Evolutionary conservation across 192 early-diverging fungal genomes (phyloP).

Genomic region (Pilobolus umbonatus): DNA sequence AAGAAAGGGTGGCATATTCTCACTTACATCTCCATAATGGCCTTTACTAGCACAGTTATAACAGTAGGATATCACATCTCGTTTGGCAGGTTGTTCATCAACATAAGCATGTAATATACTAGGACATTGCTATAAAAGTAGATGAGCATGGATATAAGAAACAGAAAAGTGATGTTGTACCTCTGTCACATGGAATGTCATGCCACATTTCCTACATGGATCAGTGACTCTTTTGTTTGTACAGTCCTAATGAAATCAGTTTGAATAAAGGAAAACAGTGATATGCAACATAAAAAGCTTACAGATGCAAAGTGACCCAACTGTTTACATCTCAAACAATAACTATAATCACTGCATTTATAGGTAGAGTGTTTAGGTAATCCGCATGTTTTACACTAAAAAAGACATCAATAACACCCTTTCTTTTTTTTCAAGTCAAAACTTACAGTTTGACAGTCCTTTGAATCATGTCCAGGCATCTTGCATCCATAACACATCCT

Average conservation of each 20-base stretch:
- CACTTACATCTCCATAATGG: not conserved
- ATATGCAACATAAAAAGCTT: not conserved
- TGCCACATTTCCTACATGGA: not conserved
- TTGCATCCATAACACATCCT: not conserved
- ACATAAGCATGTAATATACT: not conserved
- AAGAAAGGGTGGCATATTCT: no score
- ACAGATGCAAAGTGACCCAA: not conserved
- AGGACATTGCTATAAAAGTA: not conserved
- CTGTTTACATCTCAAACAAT: not conserved
- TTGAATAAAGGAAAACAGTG: not conserved
- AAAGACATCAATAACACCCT: not conserved
- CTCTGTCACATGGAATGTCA: not conserved
- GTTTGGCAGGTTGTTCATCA: not conserved
- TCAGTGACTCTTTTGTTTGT: not conserved
- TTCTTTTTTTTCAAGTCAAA: not conserved
- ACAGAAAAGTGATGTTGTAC: not conserved
- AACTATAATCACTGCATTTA: not conserved
- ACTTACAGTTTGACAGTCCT: not conserved
- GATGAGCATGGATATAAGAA: not conserved
- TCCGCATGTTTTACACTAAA: not conserved
- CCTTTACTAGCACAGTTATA: not conserved
- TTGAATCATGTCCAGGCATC: not conserved
- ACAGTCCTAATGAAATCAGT: no score
- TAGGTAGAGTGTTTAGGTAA: not conserved
- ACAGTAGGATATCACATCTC: not conserved